phyloP scores from a whole-genome alignment of 83 land plant species.

The Picea engelmannii region DNA sequence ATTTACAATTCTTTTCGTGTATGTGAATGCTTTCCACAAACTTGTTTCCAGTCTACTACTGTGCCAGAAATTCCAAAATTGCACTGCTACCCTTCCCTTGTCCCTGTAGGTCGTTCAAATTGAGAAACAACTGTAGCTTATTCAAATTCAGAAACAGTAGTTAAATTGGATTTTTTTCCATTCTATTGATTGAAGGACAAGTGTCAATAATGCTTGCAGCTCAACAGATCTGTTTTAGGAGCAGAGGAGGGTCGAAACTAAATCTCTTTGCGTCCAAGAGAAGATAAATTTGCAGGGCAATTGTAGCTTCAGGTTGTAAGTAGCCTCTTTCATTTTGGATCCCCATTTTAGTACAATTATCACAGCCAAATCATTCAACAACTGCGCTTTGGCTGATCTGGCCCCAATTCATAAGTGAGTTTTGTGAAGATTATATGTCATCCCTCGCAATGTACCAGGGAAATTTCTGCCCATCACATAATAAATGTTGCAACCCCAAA shows the following conservation, averaged over 20 bases:
- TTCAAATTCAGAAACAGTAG: too few relatives aligned
- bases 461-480: conserved; percentile 63
- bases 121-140: conserved; percentile 57
- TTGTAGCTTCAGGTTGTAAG: conserved; percentile 67
- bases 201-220: conserved; percentile 72
- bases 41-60: conserved; percentile 57
- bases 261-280: conserved; percentile 82
- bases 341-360: conserved; percentile 9
- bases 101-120: conserved; percentile 63
- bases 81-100: conserved; percentile 79
- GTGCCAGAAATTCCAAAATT: conserved; percentile 89
- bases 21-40: conserved; percentile 30
- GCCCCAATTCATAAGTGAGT: conserved; percentile 2
- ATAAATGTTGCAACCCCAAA: conserved; percentile 47
- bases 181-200: conserved; percentile 65
- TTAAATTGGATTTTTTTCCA: conserved; percentile 62
- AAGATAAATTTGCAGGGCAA: conserved; percentile 82
- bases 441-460: conserved; percentile 63
- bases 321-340: conserved; percentile 80
- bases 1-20: conserved; percentile 66
- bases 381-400: too few relatives aligned
- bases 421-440: conserved; percentile 17
- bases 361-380: too few relatives aligned
- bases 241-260: conserved; percentile 83
- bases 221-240: conserved; percentile 88